Percentiles rank a stretch among this genome's conserved stretches.
These are phyloP conservation scores for Eucalyptus rudis DNA, from an alignment of 345 rosid genomes.

Conservation along the genomic window DNA sequence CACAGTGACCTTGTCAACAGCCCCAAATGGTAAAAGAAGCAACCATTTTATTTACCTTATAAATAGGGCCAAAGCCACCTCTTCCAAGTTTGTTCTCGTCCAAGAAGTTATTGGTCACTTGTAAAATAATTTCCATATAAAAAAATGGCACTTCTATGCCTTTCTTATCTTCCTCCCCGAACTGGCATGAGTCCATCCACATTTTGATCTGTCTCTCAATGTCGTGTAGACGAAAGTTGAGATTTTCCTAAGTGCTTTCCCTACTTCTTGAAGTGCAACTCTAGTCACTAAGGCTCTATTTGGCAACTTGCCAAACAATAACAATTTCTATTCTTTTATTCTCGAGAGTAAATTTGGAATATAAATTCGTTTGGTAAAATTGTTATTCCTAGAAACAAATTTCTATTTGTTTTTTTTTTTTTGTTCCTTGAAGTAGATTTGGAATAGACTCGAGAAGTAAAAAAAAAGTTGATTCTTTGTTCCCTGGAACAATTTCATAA, in stretches of 20 bases:
- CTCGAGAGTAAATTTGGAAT: too few relatives aligned
- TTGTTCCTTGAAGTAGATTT: too few relatives aligned
- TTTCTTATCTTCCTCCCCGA: slow-evolving; percentile 20
- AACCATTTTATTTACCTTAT: slow-evolving; percentile 16
- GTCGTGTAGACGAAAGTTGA: slow-evolving; percentile 1
- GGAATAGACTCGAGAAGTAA: too few relatives aligned
- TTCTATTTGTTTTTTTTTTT: too few relatives aligned
- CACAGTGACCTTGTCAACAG: background rate
- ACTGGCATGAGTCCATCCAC: slow-evolving; percentile 2
- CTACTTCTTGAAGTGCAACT: background rate
- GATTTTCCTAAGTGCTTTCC: background rate
- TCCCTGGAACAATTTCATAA: too few relatives aligned
- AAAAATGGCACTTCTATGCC: slow-evolving; percentile 30
- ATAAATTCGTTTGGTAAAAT: too few relatives aligned
- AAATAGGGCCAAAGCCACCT: slow-evolving; percentile 56
- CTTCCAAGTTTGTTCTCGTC: slow-evolving; percentile 36
- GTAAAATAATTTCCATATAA: slow-evolving; percentile 19
- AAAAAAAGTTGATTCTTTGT: too few relatives aligned
- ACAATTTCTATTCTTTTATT: too few relatives aligned
- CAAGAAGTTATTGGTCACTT: slow-evolving; percentile 34
- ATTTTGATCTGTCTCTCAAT: slow-evolving; percentile 12
- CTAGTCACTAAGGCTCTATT: background rate
- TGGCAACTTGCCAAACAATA: too few relatives aligned
- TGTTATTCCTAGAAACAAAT: too few relatives aligned
- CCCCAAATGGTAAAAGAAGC: background rate